Base-by-base conservation (phyloP, 2,329 filamentous ascomycete genomes). In the Clonostachys byssicola region DNA sequence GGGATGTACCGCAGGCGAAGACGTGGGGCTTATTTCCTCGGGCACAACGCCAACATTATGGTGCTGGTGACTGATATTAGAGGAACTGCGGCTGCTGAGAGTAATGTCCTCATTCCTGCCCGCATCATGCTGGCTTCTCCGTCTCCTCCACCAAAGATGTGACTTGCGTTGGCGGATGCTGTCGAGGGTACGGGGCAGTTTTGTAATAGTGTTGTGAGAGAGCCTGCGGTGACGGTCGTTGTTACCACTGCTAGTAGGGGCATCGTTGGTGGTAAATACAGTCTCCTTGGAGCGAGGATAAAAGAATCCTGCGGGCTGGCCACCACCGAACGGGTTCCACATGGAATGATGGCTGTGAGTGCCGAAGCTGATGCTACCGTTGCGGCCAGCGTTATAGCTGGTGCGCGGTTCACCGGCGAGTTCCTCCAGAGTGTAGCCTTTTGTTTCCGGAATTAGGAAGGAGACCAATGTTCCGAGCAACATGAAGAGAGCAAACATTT, bases 401-500 rank as follows among this genome's bases (percentile, higher is more conserved):
- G 82, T 83, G 3, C 81, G 77, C 4, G 79, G 71, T 62, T 89
- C 86, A 10, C 84, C 85, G 2, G 83, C 77, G 14, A 90, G 68
- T 52, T 85, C 78, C 60, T 90, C 89, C 40, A 94, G 71, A 0
- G 87, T 89, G 62, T 82, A 75, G 2, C 85, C 77, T 69, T 86
- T 90, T 0, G 85, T 91, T 67, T 91, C 88, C 0, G 87, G 87
- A 18, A 92, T 83, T n/a, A 92, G 67, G 5, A 91, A 69, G 2
- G 84, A 83, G 4, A 81, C 81, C 42, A 89, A 65, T 42, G 80
- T 78, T 35, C 89, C 89, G 45, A 78, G 76, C 6, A 92, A 73
- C 88, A 91, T 92, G 72, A 92, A 91, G 10, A 89, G 72, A 0
- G 86, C 86, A 63, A 89, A 91, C 36, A 91, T 86, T 61, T 89